These are phyloP conservation scores for Hypoxylon fragiforme DNA, from an alignment of 495 filamentous ascomycete genomes.

Conservation along the genomic window DNA sequence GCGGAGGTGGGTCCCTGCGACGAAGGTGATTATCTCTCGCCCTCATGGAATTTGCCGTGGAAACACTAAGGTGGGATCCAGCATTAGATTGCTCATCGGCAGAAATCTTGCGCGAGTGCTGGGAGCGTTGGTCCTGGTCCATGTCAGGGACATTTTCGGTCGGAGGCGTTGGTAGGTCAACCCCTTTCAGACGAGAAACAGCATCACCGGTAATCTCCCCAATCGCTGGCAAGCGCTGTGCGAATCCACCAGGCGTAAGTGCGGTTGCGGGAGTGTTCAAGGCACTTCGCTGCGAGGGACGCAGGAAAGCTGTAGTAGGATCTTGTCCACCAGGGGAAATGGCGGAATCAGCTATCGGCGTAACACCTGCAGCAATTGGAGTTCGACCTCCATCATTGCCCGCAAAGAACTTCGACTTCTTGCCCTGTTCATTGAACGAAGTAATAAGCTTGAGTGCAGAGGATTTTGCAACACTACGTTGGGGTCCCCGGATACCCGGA, in stretches of 20 bases:
- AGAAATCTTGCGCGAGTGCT: constrained; percentile 23
- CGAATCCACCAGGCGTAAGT: constrained; percentile 70
- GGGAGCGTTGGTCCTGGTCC: constrained; percentile 12
- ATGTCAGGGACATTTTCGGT: constrained; percentile 25
- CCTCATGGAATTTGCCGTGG: constrained; percentile 56
- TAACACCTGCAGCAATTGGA: constrained; percentile 76
- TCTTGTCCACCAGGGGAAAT: constrained; percentile 70
- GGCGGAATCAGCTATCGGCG: constrained; percentile 91
- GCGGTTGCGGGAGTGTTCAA: constrained; percentile 72
- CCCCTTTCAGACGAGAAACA: constrained; percentile 38
- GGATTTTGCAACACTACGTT: constrained; percentile 68
- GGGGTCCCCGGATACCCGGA: constrained; percentile 54
- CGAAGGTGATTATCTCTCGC: constrained; percentile 41
- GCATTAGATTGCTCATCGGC: constrained; percentile 20
- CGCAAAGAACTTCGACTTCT: constrained; percentile 69
- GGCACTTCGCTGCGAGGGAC: constrained; percentile 58
- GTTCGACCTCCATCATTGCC: constrained; percentile 68
- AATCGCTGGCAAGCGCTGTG: constrained; percentile 77
- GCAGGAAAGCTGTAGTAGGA: constrained; percentile 66
- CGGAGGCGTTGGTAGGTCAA: constrained; percentile 38
- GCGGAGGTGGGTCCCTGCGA: constrained; percentile 47
- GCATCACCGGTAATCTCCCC: constrained; percentile 65
- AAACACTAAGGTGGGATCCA: constrained; percentile 41
- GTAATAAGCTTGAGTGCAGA: constrained; percentile 94
- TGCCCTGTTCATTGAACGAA: constrained; percentile 68